phyloP scores from a whole-genome alignment of 2,329 filamentous ascomycete species.

The Xylaria sp. region DNA sequence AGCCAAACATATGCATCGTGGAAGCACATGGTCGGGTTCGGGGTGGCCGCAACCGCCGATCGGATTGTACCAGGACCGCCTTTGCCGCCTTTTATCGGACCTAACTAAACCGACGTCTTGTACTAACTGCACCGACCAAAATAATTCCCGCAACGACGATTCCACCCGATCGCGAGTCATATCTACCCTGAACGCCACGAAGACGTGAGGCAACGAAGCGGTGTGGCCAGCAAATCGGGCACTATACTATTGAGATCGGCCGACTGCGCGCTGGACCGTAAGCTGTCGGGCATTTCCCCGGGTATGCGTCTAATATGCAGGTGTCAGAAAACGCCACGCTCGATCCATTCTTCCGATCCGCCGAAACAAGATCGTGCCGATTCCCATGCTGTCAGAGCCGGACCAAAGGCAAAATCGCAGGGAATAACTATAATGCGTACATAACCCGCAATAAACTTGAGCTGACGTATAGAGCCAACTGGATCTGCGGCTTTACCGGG shows the following conservation, averaged over 20 bases:
- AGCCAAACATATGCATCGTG: neutral
- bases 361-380: neutral
- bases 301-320: neutral
- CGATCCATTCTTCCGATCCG: conserved; percentile 1
- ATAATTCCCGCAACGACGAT: neutral
- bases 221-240: neutral
- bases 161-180: neutral
- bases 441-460: neutral
- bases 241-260: neutral
- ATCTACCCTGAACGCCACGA: neutral
- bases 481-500: neutral
- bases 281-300: conserved; percentile 5
- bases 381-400: neutral
- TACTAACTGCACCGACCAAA: neutral
- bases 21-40: neutral
- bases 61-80: neutral
- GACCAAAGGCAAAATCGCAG: neutral
- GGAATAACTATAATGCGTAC: neutral
- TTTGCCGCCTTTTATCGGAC: neutral
- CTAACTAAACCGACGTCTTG: neutral
- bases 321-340: conserved; percentile 12
- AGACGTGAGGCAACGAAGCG: neutral
- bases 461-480: too few species aligned
- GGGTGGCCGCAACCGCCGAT: neutral
- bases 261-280: neutral